Evolutionary conservation across 2,329 filamentous ascomycete genomes (phyloP), one percentile per base, ranked within the genome.

Genomic region (Colletotrichum truncatum): DNA sequence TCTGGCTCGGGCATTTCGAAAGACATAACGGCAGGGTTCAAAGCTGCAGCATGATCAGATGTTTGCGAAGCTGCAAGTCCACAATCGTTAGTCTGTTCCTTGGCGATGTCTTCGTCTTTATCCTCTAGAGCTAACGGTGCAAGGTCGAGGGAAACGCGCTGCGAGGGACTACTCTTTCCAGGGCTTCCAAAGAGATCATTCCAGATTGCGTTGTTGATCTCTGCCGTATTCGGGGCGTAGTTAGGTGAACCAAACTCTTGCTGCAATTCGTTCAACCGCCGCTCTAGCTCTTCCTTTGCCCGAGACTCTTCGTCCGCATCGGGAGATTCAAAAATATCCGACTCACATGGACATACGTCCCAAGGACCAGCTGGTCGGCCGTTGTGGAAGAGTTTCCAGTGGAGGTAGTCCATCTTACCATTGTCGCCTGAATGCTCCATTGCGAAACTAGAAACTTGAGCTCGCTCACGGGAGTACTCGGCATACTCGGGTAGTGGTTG

Each of bases 341-440:
- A n/a, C 16, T 36, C 48, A 38, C 60, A 64, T 12, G 11, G 26
- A 12, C 60, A 64, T 3, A 43, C 23, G 7, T 58, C 60, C 18
- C n/a, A 52, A 4, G 12, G 16, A 25, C 18, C 5, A 10, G 8
- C 12, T 6, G 60, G 60, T 7, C 34, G 54, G 14, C 46, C 18
- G 23, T 18, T 32, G 25, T 61, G 56, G 8, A 54, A n/a, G 28
- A 38, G 18, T 4, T 30, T 28, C 56, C 62, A 65, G 23, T 62
- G 56, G 9, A 65, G 48, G 11, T 49, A 65, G 23, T 62, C 62
- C 7, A 61, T 49, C 4, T 16, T 8, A 4, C 48, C 48, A 3
- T 39, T 32, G 6, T 65, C 39, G 12, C 62, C 62, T 3, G 62
- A 62, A 8, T 32, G 55, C 16, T 65, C 46, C 21, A 65, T 2